Evolutionary conservation across 495 filamentous ascomycete species (phyloP), one percentile per base, ranked within the genome.

Genomic region (Xylaria longipes): DNA sequence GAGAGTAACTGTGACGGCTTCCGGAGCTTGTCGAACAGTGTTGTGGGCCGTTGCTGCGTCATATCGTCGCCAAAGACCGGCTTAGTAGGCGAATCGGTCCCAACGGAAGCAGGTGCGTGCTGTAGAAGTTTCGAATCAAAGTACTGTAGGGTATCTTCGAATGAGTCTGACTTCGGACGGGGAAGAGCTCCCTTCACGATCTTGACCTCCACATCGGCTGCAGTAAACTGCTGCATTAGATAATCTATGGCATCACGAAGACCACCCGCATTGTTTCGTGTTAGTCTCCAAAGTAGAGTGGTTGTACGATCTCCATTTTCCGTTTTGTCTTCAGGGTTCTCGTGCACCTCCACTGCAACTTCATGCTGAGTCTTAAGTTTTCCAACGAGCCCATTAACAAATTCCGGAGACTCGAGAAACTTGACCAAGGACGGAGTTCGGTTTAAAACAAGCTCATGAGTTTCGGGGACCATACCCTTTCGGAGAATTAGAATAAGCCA

Each of bases 171-270:
- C 84, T 98, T 98, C 63, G 96, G 97, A 57, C 95, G 91, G 0
- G 95, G 94, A 72, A 98, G 95, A 17, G 94, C 91, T 63, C 97
- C 96, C 80, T 96, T 97, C 74, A 99, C 90, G 29, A 93, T 89
- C 56, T 88, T 93, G 3, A 91, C 90, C 73, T 97, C 93, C 43
- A 97, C 88, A n/a, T 93, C 92, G 52, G 93, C 91, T 2, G 91
- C 89, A 29, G 95, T 91, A 65, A 98, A 87, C 69, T 92, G 90
- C 52, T 90, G 89, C 67, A 94, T 93, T 70, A 98, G 84, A 81
- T 95, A 97, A 76, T 99, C 97, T 73, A 98, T 95, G 67, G 95
- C 96, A 83, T 98, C 97, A 75, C 94, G 94, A 20, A 99, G 87
- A 7, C 93, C 94, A 58, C 96, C 97, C 58, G 96, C 94, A 77